Percentiles rank a stretch among this genome's conserved stretches.
Evolutionary conservation across 139 green algal species (phyloP).

Genomic region (Marvania coccoides): DNA sequence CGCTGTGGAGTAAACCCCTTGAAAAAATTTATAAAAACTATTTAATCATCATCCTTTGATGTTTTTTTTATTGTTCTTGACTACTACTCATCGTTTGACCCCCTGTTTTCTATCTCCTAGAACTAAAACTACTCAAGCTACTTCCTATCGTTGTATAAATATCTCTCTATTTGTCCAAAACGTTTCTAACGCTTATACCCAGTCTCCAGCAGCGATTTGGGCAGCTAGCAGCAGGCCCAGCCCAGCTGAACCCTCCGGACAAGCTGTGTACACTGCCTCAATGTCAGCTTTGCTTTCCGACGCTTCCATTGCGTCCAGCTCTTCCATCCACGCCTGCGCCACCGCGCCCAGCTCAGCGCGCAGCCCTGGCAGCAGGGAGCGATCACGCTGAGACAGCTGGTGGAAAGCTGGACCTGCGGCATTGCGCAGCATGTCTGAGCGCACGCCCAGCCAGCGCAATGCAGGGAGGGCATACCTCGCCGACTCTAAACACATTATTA

Average conservation of each 20-base stretch:
- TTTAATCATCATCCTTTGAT: no score
- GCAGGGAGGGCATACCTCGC: constrained; percentile 45
- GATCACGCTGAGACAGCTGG: constrained; percentile 33
- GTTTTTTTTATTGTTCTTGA: background rate
- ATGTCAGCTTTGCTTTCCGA: constrained; percentile 48
- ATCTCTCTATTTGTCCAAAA: background rate
- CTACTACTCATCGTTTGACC: background rate
- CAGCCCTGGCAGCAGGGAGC: constrained; percentile 23
- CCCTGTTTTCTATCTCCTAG: background rate
- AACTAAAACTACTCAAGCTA: no score
- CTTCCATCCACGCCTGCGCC: constrained; percentile 14
- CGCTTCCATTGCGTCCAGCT: constrained; percentile 43
- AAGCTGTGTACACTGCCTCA: constrained; percentile 44
- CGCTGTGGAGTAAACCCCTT: no score
- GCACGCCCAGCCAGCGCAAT: constrained; percentile 70
- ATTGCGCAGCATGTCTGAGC: constrained; percentile 38
- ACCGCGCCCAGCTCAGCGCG: constrained; percentile 1
- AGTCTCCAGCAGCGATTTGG: background rate
- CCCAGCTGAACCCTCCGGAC: background rate
- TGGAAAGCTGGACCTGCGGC: constrained; percentile 36
- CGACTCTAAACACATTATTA: constrained; percentile 56
- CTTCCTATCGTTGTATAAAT: no score
- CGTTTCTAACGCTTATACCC: background rate
- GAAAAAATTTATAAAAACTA: background rate
- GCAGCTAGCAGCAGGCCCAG: background rate